Evolutionary conservation across 169 alveolate genomes (phyloP).

Genomic region (Hepatocystis sp.): DNA sequence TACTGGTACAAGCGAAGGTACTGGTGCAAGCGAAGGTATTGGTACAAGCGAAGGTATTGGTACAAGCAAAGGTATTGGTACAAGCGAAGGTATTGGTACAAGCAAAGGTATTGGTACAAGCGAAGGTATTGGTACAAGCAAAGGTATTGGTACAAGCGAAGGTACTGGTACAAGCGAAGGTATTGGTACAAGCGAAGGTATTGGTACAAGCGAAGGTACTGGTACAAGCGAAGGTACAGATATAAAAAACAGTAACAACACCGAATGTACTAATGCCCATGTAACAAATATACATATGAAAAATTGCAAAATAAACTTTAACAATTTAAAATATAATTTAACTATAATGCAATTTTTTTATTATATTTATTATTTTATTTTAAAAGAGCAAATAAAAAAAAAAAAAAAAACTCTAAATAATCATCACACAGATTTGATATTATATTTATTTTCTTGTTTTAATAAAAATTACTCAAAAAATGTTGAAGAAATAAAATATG

Average conservation of each 20-base stretch:
- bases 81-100: no score
- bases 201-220: no score
- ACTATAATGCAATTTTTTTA: slow-evolving; percentile 70
- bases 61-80: no score
- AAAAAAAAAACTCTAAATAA: slow-evolving; percentile 58
- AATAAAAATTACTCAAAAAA: slow-evolving; percentile 41
- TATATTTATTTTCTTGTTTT: slow-evolving; percentile 50
- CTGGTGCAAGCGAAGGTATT: no score
- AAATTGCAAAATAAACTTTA: slow-evolving; percentile 17
- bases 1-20: no score
- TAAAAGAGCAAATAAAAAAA: slow-evolving; percentile 19
- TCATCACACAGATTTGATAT: slow-evolving; percentile 47
- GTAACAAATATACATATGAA: neutral
- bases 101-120: no score
- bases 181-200: no score
- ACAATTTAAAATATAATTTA: slow-evolving; percentile 20
- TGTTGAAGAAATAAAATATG: slow-evolving; percentile 37
- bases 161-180: no score
- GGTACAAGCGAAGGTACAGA: no score
- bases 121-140: no score
- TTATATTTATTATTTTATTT: slow-evolving; percentile 34
- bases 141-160: no score
- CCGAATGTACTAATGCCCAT: slow-evolving; percentile 1
- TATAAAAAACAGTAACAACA: neutral
- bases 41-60: no score